phyloP scores from a whole-genome alignment of 169 alveolate genomes.

The Plasmodium sp. region DNA sequence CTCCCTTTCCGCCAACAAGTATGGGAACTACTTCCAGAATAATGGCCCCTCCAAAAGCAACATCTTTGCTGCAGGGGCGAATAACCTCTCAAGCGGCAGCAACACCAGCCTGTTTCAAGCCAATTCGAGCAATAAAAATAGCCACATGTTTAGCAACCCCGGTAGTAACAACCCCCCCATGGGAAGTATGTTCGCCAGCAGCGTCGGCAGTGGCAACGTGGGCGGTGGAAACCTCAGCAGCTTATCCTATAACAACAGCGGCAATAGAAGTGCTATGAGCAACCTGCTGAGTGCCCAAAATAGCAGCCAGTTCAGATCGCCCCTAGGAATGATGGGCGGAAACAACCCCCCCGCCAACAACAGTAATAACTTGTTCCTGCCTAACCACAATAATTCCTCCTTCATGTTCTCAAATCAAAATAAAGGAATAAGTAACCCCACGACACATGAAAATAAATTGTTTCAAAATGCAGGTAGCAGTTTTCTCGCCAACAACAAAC shows the following conservation, averaged over 20 bases:
- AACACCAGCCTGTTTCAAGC: neutral
- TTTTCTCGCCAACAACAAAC: neutral
- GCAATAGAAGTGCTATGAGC: neutral
- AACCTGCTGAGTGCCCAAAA: neutral
- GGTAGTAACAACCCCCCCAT: neutral
- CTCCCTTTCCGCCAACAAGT: neutral
- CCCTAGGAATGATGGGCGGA: neutral
- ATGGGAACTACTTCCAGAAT: neutral
- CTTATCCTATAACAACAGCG: neutral
- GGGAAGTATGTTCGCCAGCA: neutral
- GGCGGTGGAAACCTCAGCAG: neutral
- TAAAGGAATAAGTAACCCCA: neutral
- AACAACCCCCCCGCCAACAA: neutral
- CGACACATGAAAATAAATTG: conserved; percentile 3
- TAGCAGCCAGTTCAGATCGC: neutral
- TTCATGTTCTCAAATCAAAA: conserved; percentile 13
- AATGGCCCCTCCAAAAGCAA: neutral
- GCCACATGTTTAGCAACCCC: conserved; percentile 9
- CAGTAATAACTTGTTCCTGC: neutral
- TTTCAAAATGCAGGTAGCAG: conserved; percentile 14
- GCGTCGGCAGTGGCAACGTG: neutral
- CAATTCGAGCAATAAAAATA: neutral
- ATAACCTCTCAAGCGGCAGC: neutral
- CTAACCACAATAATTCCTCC: conserved; percentile 30
- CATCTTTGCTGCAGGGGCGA: neutral